Conservation (phyloP, 1,139 yeast species). For the Starmera stellimalicola region DNA sequence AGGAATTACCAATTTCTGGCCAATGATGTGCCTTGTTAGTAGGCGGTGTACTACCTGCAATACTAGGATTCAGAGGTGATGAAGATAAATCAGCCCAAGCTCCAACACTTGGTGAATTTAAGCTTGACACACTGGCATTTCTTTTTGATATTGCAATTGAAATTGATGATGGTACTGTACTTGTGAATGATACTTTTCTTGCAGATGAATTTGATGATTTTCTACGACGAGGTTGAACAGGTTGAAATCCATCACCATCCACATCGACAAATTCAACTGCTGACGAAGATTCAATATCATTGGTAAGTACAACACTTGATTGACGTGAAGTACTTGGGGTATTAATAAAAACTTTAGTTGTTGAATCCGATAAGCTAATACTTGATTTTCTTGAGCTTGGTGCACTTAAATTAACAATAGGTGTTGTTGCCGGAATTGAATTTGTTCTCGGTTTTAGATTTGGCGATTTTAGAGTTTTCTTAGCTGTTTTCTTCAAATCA, state of each 20-base stretch:
- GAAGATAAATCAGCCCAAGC: background rate
- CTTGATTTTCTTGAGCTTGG: constrained; percentile 1
- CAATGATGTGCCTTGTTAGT: background rate
- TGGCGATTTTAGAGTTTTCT: constrained; percentile 6
- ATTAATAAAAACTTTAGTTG: no score
- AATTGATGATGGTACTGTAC: background rate
- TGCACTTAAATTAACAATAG: constrained; percentile 3
- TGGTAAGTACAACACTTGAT: constrained; percentile 1
- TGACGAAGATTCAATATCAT: constrained; percentile 9
- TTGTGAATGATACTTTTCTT: constrained; percentile 5
- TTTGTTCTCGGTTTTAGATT: constrained; percentile 5
- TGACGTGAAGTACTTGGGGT: constrained; percentile 1
- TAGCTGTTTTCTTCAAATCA: constrained; percentile 25
- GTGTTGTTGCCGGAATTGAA: constrained; percentile 5
- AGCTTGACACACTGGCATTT: background rate
- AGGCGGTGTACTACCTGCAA: background rate
- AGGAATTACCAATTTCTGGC: constrained; percentile 2
- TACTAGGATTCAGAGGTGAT: constrained; percentile 2
- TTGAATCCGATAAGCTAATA: background rate
- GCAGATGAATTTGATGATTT: constrained; percentile 14
- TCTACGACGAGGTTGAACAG: constrained; percentile 22
- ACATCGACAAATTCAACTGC: constrained; percentile 19
- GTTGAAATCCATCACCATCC: constrained; percentile 20
- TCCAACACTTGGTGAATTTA: background rate
- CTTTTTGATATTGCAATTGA: background rate